Percentiles rank a stretch among this genome's conserved stretches.
Evolutionary conservation across 2,329 filamentous ascomycete species (phyloP).

Genomic region (Colletotrichum tropicicola): DNA sequence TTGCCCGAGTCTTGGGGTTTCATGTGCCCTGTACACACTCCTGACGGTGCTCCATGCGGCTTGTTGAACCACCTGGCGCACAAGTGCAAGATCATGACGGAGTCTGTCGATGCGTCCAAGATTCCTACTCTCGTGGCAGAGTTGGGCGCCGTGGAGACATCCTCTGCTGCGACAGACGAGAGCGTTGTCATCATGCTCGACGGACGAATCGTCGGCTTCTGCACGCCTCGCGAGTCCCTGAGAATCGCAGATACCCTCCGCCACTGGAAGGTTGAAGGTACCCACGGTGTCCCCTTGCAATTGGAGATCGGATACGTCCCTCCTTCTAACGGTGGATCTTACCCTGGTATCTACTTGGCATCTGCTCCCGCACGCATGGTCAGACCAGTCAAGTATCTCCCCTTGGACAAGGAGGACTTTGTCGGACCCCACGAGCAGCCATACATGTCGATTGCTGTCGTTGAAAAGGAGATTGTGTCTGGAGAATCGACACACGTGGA

Average conservation of each 20-base stretch:
- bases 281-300: conserved; percentile 79
- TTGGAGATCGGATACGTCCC: conserved; percentile 95
- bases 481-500: conserved; percentile 94
- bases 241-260: conserved; percentile 86
- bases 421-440: conserved; percentile 96
- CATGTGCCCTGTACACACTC: conserved; percentile 95
- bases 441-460: conserved; percentile 96
- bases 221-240: conserved; percentile 82
- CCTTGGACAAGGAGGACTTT: conserved; percentile 84
- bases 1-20: conserved; percentile 98
- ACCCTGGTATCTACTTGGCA: conserved; percentile 94
- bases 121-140: conserved; percentile 79
- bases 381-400: conserved; percentile 90
- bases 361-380: conserved; percentile 88
- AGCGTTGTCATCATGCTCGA: conserved; percentile 92
- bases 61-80: conserved; percentile 94
- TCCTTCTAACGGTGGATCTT: conserved; percentile 88
- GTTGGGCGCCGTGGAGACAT: conserved; percentile 79
- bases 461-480: conserved; percentile 87
- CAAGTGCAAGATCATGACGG: conserved; percentile 90
- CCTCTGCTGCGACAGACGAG: conserved; percentile 82
- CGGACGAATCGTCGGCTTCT: conserved; percentile 90
- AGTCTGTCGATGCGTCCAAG: conserved; percentile 75
- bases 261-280: conserved; percentile 94
- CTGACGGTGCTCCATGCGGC: conserved; percentile 94